Percentiles rank a stretch among this genome's conserved stretches.
Conservation (phyloP, 2,329 filamentous ascomycete species). For the Coleophoma crateriformis region DNA sequence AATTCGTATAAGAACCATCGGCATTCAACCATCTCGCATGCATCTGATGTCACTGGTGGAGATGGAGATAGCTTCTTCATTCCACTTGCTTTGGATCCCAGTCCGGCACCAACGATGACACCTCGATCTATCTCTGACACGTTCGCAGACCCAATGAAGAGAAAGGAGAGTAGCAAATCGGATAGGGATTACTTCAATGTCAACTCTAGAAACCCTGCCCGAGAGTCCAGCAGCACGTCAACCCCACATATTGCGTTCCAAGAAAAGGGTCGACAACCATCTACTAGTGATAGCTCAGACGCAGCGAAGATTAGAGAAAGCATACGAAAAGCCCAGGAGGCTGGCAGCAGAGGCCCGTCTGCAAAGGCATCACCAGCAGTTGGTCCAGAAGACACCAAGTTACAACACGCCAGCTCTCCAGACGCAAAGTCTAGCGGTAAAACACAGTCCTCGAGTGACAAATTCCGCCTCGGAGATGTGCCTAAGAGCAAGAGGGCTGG, state of each 20-base stretch:
- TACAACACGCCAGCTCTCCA: conserved; percentile 22
- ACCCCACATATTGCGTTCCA: conserved; percentile 92
- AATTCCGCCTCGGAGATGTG: conserved; percentile 77
- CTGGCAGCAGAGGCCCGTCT: conserved; percentile 16
- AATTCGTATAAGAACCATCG: conserved; percentile 74
- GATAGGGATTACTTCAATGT: conserved; percentile 54
- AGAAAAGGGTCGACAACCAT: conserved; percentile 67
- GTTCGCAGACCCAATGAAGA: conserved; percentile 35
- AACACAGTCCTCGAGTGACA: conserved; percentile 37
- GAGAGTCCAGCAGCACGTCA: conserved; percentile 41
- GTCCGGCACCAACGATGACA: conserved; percentile 46
- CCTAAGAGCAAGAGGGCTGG: conserved; percentile 57
- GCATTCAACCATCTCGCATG: conserved; percentile 62
- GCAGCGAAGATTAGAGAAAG: conserved; percentile 41
- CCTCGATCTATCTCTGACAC: conserved; percentile 47
- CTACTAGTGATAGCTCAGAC: conserved; percentile 50
- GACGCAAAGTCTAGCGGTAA: conserved; percentile 27
- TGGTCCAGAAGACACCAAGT: conserved; percentile 19
- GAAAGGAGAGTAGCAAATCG: conserved; percentile 23
- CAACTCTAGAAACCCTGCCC: conserved; percentile 30
- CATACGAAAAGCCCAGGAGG: conserved; percentile 31
- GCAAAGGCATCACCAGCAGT: conserved; percentile 17
- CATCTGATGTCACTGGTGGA: conserved; percentile 33
- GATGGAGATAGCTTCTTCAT: conserved; percentile 61
- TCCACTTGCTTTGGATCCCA: conserved; percentile 69